phyloP scores from a whole-genome alignment of 257 asterid genomes.

The Nemophila menziesii region DNA sequence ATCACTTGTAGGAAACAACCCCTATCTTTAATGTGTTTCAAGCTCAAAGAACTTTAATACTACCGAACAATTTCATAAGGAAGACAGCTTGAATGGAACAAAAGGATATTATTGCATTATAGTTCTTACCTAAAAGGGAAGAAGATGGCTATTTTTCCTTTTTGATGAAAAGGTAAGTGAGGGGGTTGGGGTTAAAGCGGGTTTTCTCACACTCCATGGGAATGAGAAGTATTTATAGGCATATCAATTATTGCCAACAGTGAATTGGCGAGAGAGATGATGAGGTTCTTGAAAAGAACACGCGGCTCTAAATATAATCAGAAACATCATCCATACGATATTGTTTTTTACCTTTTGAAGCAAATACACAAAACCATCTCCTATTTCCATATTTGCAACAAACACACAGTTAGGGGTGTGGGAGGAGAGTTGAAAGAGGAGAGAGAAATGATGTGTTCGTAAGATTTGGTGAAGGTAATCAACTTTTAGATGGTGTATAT shows the following conservation, averaged over 20 bases:
- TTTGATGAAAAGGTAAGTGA: too few species aligned
- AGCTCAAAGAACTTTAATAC: too few species aligned
- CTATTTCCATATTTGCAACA: neutral
- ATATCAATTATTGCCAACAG: constrained; percentile 3
- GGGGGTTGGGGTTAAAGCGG: too few species aligned
- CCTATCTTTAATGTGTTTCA: too few species aligned
- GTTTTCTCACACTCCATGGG: too few species aligned
- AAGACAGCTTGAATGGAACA: too few species aligned
- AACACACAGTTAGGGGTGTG: too few species aligned
- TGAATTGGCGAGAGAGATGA: neutral
- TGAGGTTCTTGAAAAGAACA: constrained; percentile 23
- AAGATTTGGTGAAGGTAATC: constrained; percentile 1
- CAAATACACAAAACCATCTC: neutral
- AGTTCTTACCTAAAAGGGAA: neutral
- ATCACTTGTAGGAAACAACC: too few species aligned
- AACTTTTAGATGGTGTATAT: constrained; percentile 7
- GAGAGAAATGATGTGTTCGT: neutral
- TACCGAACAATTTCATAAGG: too few species aligned
- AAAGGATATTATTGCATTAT: neutral
- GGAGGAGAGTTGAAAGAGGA: neutral
- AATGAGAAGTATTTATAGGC: constrained; percentile 24
- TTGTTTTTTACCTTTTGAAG: neutral
- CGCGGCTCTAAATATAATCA: constrained; percentile 33
- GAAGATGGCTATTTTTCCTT: neutral
- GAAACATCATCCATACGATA: neutral